Evolutionary conservation across 108 stramenopile species (phyloP), one percentile per base, ranked within the genome.

Genomic region (Cyclotella cryptica): DNA sequence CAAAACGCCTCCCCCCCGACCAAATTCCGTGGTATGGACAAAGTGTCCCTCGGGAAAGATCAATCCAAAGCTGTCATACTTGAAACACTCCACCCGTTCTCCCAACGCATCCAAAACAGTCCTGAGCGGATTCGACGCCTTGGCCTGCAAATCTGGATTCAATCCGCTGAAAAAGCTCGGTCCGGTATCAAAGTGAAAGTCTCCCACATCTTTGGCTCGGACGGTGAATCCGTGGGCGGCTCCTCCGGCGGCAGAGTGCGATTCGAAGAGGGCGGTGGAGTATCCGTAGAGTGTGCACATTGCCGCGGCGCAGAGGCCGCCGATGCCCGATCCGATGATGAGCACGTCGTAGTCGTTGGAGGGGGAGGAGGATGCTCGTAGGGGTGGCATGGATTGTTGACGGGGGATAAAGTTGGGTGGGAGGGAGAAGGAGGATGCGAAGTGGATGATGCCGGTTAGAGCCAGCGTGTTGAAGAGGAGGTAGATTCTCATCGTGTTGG

Each of bases 91-190:
- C 9, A 92, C 89, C 10, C 18, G 3, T 77, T 92, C 91, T 0
- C 71, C 89, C 29, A 92, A 79, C 10, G 78, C 85, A 69, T 92
- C 89, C 52, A 92, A 67, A 62, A 90, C 71, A 18, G 88, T 84
- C 49, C 91, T 69, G 22, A 92, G 69, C 21, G 91, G 91, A 78
- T 92, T 92, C 28, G 75, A 78, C 9, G 78, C 15, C 75, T 89
- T 92, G 42, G 89, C 77, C 42, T 75, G 59, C n/a, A 66, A 21
- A n/a, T 86, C 52, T 5, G 91, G 81, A 79, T 92, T 90, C 58
- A 92, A 69, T 14, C 93, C 93, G n/a, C 85, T 81, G 63, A 93
- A 97, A 66, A 96, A 92, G 41, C 87, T 88, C n/a, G 95, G 97
- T 0, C 95, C 97, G 18, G 93, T 92, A 65, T 97, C 96, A 73